Evolutionary conservation across 2,329 filamentous ascomycete species (phyloP), one percentile per base, ranked within the genome.

Genomic region (Leptodontidium sp.): DNA sequence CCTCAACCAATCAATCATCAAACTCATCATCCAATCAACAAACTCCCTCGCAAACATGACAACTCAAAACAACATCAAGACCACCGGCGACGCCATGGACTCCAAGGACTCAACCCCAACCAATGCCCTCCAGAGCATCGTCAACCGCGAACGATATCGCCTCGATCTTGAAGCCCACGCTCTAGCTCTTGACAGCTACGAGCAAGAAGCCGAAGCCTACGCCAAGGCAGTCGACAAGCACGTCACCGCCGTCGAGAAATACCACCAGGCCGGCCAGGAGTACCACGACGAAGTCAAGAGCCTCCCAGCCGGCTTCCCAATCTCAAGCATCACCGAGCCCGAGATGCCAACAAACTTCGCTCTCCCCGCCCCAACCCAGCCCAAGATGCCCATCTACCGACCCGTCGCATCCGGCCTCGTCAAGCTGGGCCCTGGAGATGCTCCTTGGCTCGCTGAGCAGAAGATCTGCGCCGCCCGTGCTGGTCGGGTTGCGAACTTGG

Each of bases 71-170:
- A 21, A 21, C 21, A 21, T 21, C 21, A 21, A 21, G 21, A 49
- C 17, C 47, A 49, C 47, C 4, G 24, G 1, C 47, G 9, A 2
- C 17, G 26, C n/a, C n/a, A 50, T 50, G 47, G 17, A n/a, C 47
- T 7, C 47, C 47, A 40, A 40, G 2, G 11, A 12, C 2, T 21
- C n/a, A 8, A 50, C 47, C 47, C 47, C 6, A 50, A 0, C 47
- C 2, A 50, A 50, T n/a, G 47, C 47, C n/a, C 21, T 50, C 6
- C 47, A 50, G 26, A 50, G n/a, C n/a, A 50, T 50, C 47, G n/a
- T 50, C 47, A 50, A 50, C 21, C 47, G 47, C n/a, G 47, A 50
- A 50, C 47, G 47, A 5, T 50, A 50, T 11, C 47, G 47, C n/a
- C 47, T 26, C n/a, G 47, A 50, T 12, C 47, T 50, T 0, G 47